Evolutionary conservation across 148 eudicot species (phyloP).

Genomic region (Vaccinium myrtillus): DNA sequence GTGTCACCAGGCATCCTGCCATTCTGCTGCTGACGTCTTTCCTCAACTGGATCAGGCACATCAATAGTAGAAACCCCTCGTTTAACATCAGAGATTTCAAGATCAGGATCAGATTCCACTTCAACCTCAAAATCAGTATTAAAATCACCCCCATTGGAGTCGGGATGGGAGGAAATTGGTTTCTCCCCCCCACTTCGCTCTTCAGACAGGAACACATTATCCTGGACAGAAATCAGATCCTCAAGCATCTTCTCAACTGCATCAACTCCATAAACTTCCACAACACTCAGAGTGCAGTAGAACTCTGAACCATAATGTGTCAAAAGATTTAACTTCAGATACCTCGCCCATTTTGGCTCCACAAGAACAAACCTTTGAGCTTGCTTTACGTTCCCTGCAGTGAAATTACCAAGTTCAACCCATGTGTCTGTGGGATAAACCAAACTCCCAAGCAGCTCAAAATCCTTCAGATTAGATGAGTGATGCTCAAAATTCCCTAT

Average conservation of each 20-base stretch:
- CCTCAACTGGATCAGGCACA: conserved; percentile 68
- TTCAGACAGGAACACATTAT: conserved; percentile 31
- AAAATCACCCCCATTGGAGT: conserved; percentile 26
- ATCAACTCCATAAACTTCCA: conserved; percentile 97
- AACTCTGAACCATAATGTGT: conserved; percentile 94
- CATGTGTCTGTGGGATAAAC: conserved; percentile 81
- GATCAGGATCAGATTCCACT: conserved; percentile 25
- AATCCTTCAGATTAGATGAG: conserved; percentile 86
- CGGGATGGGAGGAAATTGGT: conserved; percentile 22
- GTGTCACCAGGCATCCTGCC: conserved; percentile 98
- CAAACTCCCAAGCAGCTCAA: conserved; percentile 77
- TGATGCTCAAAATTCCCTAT: conserved; percentile 94
- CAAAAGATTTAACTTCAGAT: conserved; percentile 67
- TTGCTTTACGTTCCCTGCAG: conserved; percentile 84
- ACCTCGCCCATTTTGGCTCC: conserved; percentile 93
- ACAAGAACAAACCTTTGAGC: conserved; percentile 75
- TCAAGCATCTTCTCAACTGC: conserved; percentile 95
- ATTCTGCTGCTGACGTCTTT: conserved; percentile 62
- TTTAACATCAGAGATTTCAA: conserved; percentile 38
- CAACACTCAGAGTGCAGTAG: conserved; percentile 81
- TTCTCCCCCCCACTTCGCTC: conserved; percentile 36
- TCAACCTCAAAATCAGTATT: conserved; percentile 28
- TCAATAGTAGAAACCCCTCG: conserved; percentile 21
- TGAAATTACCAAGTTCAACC: conserved; percentile 80
- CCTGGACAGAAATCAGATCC: conserved; percentile 78